These are phyloP conservation scores for Trichoderma endophyticum DNA, from an alignment of 2,329 filamentous ascomycete genomes.

Conservation along the genomic window DNA sequence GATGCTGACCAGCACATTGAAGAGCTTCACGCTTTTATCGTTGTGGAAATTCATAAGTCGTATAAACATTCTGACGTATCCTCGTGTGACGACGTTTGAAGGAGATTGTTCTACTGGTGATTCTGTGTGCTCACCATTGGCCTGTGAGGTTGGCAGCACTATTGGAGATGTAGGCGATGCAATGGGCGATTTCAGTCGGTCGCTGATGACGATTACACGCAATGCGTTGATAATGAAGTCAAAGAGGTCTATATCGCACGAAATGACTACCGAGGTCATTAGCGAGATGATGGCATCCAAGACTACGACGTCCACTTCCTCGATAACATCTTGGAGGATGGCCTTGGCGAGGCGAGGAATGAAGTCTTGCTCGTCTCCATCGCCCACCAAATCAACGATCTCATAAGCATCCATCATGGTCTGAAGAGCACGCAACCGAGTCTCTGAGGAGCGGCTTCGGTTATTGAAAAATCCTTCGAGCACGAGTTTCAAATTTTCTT, in stretches of 20 bases:
- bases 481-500: constrained; percentile 59
- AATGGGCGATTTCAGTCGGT: constrained; percentile 45
- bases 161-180: constrained; percentile 30
- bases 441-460: constrained; percentile 55
- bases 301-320: constrained; percentile 63
- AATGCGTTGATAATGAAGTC: constrained; percentile 54
- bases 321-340: constrained; percentile 58
- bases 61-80: constrained; percentile 74
- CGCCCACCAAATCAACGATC: constrained; percentile 56
- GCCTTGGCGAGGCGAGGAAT: constrained; percentile 58
- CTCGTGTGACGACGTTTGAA: constrained; percentile 68
- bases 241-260: constrained; percentile 58
- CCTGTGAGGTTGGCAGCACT: constrained; percentile 26
- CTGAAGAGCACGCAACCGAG: constrained; percentile 61
- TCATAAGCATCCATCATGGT: constrained; percentile 59
- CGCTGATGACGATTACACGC: constrained; percentile 47
- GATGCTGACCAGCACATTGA: constrained; percentile 61
- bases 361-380: constrained; percentile 55
- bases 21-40: constrained; percentile 61
- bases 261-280: constrained; percentile 61
- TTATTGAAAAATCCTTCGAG: constrained; percentile 63
- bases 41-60: constrained; percentile 65
- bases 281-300: constrained; percentile 63
- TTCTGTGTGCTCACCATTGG: constrained; percentile 22
- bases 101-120: constrained; percentile 46